Evolutionary conservation across 768 basidiomycete genomes (phyloP), one percentile per base, ranked within the genome.

Genomic region (Serendipita sp.): DNA sequence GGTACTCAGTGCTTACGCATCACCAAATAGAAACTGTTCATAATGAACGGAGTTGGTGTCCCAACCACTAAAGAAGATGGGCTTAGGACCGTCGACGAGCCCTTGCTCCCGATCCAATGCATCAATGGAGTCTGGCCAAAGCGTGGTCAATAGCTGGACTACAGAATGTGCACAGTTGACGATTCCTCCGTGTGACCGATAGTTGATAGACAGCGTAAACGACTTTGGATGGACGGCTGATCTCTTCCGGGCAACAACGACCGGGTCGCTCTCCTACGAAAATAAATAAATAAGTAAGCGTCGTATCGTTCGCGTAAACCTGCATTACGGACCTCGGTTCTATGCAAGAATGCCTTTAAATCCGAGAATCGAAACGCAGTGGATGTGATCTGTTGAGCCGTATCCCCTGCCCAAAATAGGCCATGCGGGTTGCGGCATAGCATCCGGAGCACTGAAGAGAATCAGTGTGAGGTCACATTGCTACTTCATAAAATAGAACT

Each of bases 401-500:
- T 88, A 69, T 89, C 88, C 0, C 88, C 88, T 1, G 86, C 87
- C 85, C 85, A 88, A 67, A 89, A 85, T 18, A 88, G 72, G 0
- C 87, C 86, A 62, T 85, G 75, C 0, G 81, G 78, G 68, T 88
- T 88, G 10, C 72, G 72, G 66, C 85, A 88, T n/a, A 89, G 70
- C 0, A 76, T 75, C 35, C 85, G 75, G 45, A 89, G 71, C 2
- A 89, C 87, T 88, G 65, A 16, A 30, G 34, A n/a, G 56, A 23
- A 7, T 52, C 3, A 41, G 7, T 8, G 30, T 38, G 46, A 18
- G 45, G n/a, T 3, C 1, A 65, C 18, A 16, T 30, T 2, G 38
- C 18, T 45, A 46, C 45, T n/a, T 18, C 18, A n/a, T 18, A 16
- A 18, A 11, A 13, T 45, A 51, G 3, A 48, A 15, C 32, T 41